Evolutionary conservation across 768 basidiomycete species (phyloP), one percentile per base, ranked within the genome.

Genomic region (Asterophora parasitica): DNA sequence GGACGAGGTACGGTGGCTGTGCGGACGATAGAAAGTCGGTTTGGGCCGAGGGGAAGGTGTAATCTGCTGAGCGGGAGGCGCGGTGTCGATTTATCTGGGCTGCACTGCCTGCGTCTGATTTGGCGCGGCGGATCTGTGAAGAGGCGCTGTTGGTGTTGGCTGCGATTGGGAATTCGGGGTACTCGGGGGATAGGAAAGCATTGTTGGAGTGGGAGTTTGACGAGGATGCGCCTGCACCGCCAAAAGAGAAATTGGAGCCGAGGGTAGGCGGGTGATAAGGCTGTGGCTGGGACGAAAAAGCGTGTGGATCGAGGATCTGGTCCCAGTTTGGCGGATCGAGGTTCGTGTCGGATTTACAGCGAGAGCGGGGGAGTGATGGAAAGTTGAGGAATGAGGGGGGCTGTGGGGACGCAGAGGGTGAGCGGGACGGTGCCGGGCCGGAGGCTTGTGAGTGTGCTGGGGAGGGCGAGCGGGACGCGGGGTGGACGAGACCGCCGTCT

Each of bases 341-440:
- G 36, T 78, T 69, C 0, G 79, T 75, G 38, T 85, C 83, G 1
- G 81, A 81, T 56, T 82, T 77, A 63, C 79, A 82, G 44, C 83
- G 71, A 17, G 68, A 65, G 30, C 81, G 73, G 30, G 63, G n/a
- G 55, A 60, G 46, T 65, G 62, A 13, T n/a, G 66, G 61, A 6
- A 23, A 23, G 56, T 61, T 60, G 40, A 69, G 64, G 50, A 63
- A 69, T 26, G 61, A 48, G 1, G 52, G 38, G 4, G 55, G 57
- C 20, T 54, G 53, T 15, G 58, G 56, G 11, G 58, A 51, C 4
- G 57, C 46, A 1, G 61, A 58, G n/a, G 57, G 53, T 0, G 62
- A 65, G 28, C 53, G 49, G 3, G 58, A 63, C 26, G 63, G 57
- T 27, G 52, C 62, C 23, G 73, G 71, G 55, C 57, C 43, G 9